phyloP scores from a whole-genome alignment of 768 basidiomycete species.

The Podaxis carcinomalis region DNA sequence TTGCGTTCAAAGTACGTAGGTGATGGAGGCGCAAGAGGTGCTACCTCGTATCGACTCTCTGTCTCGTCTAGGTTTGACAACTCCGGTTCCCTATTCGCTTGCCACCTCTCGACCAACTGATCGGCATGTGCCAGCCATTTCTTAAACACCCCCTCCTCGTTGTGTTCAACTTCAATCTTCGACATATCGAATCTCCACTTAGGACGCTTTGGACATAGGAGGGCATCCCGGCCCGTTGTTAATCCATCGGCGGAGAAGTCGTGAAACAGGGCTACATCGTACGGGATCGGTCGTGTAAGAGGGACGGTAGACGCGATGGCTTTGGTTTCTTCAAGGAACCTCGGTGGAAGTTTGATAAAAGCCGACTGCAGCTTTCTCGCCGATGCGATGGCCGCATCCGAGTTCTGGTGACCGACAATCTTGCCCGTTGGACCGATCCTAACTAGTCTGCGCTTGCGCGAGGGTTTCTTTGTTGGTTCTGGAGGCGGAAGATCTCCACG shows the following conservation, averaged over 20 bases:
- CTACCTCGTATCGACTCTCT: conserved; percentile 8
- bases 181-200: conserved; percentile 86
- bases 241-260: conserved; percentile 14
- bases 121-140: conserved; percentile 77
- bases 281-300: conserved; percentile 54
- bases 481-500: conserved; percentile 59
- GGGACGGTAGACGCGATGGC: conserved; percentile 47
- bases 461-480: conserved; percentile 28
- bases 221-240: conserved; percentile 15
- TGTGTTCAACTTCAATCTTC: conserved; percentile 85
- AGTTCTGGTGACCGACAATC: conserved; percentile 18
- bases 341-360: conserved; percentile 57
- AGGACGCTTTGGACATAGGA: conserved; percentile 65
- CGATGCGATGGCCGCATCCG: conserved; percentile 31
- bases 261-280: conserved; percentile 33
- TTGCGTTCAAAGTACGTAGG: conserved; percentile 87
- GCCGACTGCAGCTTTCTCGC: conserved; percentile 62
- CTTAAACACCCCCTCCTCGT: conserved; percentile 80
- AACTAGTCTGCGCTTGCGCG: conserved; percentile 21
- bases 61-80: conserved; percentile 9
- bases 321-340: conserved; percentile 59
- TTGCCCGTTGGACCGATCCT: conserved; percentile 29
- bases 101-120: conserved; percentile 49
- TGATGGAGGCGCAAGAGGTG: conserved; percentile 47
- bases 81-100: conserved; percentile 18